Percentiles rank a stretch among this genome's conserved stretches.
Conservation (phyloP, 2,329 filamentous ascomycete genomes). For the Aspergillus japonicus region DNA sequence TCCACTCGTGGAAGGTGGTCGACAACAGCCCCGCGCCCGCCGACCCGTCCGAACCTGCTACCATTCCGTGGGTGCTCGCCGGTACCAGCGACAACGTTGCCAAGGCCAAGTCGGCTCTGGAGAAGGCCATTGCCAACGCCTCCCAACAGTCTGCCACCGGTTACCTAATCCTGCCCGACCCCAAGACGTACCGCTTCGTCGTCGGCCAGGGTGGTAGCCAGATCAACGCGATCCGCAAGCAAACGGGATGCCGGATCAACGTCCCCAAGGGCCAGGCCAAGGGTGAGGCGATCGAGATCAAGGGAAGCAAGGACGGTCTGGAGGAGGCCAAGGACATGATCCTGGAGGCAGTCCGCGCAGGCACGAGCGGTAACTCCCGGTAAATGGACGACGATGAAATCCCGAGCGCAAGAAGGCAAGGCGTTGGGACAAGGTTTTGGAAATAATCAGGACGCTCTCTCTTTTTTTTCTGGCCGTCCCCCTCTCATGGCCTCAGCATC, state of each 20-base stretch:
- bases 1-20: constrained; percentile 81
- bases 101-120: constrained; percentile 75
- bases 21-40: constrained; percentile 44
- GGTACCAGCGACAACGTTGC: constrained; percentile 75
- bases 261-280: constrained; percentile 77
- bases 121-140: constrained; percentile 66
- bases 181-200: constrained; percentile 82
- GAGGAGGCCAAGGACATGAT: constrained; percentile 89
- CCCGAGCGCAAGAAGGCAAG: background rate
- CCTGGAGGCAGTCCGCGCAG: constrained; percentile 68
- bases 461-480: background rate
- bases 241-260: constrained; percentile 90
- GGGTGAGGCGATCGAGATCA: constrained; percentile 85
- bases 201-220: constrained; percentile 86
- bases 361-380: constrained; percentile 27
- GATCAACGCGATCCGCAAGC: constrained; percentile 88
- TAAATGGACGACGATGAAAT: background rate
- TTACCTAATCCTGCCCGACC: constrained; percentile 86
- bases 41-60: constrained; percentile 34
- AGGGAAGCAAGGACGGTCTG: constrained; percentile 74
- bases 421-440: background rate
- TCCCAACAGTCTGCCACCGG: constrained; percentile 62
- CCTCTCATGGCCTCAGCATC: background rate
- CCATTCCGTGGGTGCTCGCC: constrained; percentile 80
- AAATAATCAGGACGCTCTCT: background rate